Base-by-base conservation (phyloP, 2,329 filamentous ascomycete genomes). In the Ceratocystis destructans region DNA sequence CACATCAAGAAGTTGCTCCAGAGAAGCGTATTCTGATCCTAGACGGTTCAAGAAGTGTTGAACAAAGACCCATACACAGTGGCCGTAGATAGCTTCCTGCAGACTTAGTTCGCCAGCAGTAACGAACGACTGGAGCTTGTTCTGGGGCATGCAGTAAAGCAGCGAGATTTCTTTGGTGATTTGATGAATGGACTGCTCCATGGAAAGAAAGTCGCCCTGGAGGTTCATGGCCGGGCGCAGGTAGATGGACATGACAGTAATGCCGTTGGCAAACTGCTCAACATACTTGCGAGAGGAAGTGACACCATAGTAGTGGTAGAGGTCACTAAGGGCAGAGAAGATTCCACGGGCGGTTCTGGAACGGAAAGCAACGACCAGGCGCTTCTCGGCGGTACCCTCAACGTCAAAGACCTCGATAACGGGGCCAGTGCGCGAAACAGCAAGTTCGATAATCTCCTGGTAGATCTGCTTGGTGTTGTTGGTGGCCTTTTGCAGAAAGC, bases 361-460 rank as follows among this genome's bases (percentile, higher is more conserved):
- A 71, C 93, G 91, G 82, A 96, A 97, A 59, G 92, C 94, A 72
- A 99, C 83, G 66, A 99, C 91, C 68, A 99, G 80, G 72, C 94
- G 85, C 83, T 96, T 97, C 80, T 99, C 94, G 41, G 88, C 84
- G 20, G 87, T 89, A 71, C 84, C 90, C 73, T 96, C 90, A 66
- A 99, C 92, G 74, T 99, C 93, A 72, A 96, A 99, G 75, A 96
- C 90, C 77, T 99, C 93, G 71, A 99, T 97, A 71, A 99, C 94
- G 2, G 94, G 94, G 5, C 94, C 94, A 44, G 90, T 93, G 69
- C 94, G 82, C 72, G 81, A 81, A 66, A 96, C 90, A 3, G 91
- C 91, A 66, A 89, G 84, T 73, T 88, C 85, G 73, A 99, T 92
- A 73, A 96, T 90, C 72, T 96, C 88, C 75, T 95, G 89, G 79